These are phyloP conservation scores for Neofusicoccum parvum DNA, from an alignment of 2,329 filamentous ascomycete species.

Conservation along the genomic window DNA sequence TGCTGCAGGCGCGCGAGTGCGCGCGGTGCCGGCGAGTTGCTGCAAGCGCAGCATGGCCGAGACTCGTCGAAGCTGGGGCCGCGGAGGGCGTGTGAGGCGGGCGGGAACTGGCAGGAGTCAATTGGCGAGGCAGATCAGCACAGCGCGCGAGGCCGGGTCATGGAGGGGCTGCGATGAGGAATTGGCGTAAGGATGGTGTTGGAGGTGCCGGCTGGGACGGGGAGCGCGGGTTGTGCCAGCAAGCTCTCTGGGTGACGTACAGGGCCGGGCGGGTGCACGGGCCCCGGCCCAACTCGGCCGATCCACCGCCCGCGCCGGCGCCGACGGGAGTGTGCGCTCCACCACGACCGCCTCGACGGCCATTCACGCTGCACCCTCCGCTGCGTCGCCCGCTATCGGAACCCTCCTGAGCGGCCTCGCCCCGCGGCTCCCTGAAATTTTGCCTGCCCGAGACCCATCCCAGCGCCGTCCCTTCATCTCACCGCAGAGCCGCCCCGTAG, in stretches of 20 bases:
- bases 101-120: not conserved
- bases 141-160: conserved; percentile 1
- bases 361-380: not conserved
- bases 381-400: conserved; percentile 5
- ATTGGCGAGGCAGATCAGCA: not conserved
- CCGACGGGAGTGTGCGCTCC: not conserved
- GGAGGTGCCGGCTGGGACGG: not conserved
- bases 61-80: not conserved
- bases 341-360: not conserved
- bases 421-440: not conserved
- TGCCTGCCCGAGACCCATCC: not conserved
- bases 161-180: not conserved
- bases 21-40: conserved; percentile 15
- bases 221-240: not conserved
- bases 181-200: conserved; percentile 5
- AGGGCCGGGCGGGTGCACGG: not conserved
- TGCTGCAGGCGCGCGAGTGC: not conserved
- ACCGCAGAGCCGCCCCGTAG: not conserved
- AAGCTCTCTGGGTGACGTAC: conserved; percentile 13
- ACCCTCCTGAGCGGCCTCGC: not conserved
- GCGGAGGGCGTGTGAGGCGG: not conserved
- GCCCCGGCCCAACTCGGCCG: conserved; percentile 9
- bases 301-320: conserved; percentile 10
- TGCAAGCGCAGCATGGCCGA: conserved; percentile 21
- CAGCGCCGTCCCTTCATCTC: not conserved